Conservation (phyloP, 495 filamentous ascomycete genomes). For the Paragyromitra xinjiangensis region DNA sequence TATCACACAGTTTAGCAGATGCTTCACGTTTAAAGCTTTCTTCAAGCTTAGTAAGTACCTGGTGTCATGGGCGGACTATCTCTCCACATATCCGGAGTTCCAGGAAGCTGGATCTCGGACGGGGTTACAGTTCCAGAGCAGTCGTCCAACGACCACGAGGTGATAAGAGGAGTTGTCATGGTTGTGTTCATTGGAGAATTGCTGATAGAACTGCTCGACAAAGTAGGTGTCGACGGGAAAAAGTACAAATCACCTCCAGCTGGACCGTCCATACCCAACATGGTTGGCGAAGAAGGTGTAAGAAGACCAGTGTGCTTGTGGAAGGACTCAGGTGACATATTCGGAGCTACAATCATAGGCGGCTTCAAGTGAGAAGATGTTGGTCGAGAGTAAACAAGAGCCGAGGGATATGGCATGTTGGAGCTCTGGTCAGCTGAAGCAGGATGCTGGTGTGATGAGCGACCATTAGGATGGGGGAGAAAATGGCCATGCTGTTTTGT, state of each 20-base stretch:
- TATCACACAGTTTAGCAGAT: constrained; percentile 47
- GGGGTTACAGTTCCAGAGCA: constrained; percentile 68
- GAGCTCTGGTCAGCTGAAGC: constrained; percentile 64
- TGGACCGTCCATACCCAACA: constrained; percentile 80
- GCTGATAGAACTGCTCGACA: constrained; percentile 85
- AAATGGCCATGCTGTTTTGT: constrained; percentile 83
- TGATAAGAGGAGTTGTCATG: constrained; percentile 82
- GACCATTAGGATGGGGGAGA: constrained; percentile 73
- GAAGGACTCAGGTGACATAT: constrained; percentile 75
- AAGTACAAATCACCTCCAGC: constrained; percentile 71
- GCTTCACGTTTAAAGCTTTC: constrained; percentile 45
- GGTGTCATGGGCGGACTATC: constrained; percentile 82
- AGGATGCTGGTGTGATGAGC: constrained; percentile 59
- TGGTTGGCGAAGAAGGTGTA: constrained; percentile 72
- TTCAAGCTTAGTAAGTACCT: constrained; percentile 70
- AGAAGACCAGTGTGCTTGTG: constrained; percentile 79
- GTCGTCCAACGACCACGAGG: constrained; percentile 78
- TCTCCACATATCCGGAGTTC: constrained; percentile 72
- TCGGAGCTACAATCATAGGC: constrained; percentile 67
- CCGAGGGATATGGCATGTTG: constrained; percentile 66
- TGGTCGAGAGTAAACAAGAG: constrained; percentile 78
- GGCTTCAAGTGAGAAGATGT: constrained; percentile 69
- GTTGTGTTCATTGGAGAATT: constrained; percentile 83
- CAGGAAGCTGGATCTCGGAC: constrained; percentile 61
- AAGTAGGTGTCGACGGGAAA: constrained; percentile 86